Percentiles rank a stretch among this genome's conserved stretches.
These are phyloP conservation scores for Tetracladium marchalianum DNA, from an alignment of 495 filamentous ascomycete species.

Conservation along the genomic window DNA sequence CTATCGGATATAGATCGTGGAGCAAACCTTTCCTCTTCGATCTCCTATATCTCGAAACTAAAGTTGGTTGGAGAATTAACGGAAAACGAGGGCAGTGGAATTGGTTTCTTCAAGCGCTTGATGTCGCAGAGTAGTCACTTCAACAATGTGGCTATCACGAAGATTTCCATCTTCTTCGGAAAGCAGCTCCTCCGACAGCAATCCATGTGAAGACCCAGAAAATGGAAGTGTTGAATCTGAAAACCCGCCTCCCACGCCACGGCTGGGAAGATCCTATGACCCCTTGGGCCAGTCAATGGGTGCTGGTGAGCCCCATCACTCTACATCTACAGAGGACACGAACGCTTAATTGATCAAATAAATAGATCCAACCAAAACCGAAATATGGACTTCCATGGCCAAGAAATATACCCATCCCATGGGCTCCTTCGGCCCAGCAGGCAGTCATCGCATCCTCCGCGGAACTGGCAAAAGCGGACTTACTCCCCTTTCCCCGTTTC, in stretches of 20 bases:
- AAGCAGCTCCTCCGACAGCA: not conserved
- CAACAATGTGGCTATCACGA: not conserved
- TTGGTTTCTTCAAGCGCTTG: no score
- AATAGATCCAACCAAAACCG: not conserved
- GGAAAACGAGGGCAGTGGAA: no score
- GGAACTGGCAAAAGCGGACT: constrained; percentile 4
- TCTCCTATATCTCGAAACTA: no score
- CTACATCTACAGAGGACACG: no score
- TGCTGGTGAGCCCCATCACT: not conserved
- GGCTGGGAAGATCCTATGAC: not conserved
- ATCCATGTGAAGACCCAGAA: not conserved
- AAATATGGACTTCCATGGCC: not conserved
- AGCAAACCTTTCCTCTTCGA: no score
- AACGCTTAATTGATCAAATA: not conserved
- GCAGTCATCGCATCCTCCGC: not conserved
- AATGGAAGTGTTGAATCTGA: not conserved
- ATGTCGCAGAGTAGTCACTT: no score
- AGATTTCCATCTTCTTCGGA: not conserved
- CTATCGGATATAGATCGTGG: no score
- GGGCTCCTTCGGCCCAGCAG: not conserved
- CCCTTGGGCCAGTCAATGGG: not conserved
- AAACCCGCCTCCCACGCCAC: not conserved
- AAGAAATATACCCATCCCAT: constrained; percentile 3
- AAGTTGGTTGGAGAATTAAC: no score
- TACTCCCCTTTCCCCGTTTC: not conserved